phyloP scores from a whole-genome alignment of 108 stramenopile species.

The Nitzschia putrida region DNA sequence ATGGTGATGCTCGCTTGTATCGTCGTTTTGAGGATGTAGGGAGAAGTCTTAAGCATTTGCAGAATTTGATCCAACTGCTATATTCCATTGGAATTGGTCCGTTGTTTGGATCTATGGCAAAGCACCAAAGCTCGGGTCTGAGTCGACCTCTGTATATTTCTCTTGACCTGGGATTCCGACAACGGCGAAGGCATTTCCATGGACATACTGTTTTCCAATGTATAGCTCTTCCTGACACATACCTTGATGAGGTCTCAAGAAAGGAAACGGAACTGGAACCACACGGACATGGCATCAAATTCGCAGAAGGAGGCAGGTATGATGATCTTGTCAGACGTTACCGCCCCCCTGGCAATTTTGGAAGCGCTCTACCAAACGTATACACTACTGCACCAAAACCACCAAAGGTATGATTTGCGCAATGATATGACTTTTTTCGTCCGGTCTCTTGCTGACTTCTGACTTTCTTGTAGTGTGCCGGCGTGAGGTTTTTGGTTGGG shows the following conservation, averaged over 20 bases:
- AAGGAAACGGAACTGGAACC: conserved; percentile 27
- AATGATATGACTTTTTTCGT: background rate
- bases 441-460: background rate
- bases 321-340: conserved; percentile 59
- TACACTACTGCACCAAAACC: conserved; percentile 76
- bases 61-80: conserved; percentile 48
- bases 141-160: conserved; percentile 62
- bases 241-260: conserved; percentile 42
- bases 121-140: conserved; percentile 17
- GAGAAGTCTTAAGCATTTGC: conserved; percentile 46
- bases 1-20: conserved; percentile 32
- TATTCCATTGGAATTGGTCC: conserved; percentile 50
- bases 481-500: conserved; percentile 64
- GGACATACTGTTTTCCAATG: conserved; percentile 69
- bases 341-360: conserved; percentile 82
- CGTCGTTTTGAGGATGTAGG: conserved; percentile 60
- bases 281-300: conserved; percentile 51
- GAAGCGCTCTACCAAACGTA: conserved; percentile 40
- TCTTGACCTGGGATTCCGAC: conserved; percentile 72
- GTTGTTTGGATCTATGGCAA: conserved; percentile 7
- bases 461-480: conserved; percentile 41
- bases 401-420: no score
- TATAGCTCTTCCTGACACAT: conserved; percentile 59
- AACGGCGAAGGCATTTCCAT: conserved; percentile 62
- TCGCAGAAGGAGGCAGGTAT: conserved; percentile 79